A percentile compares a stretch with the other conserved stretches of the same genome.
phyloP scores from a whole-genome alignment of 2,329 filamentous ascomycete genomes.

The Alternaria triticimaculans region DNA sequence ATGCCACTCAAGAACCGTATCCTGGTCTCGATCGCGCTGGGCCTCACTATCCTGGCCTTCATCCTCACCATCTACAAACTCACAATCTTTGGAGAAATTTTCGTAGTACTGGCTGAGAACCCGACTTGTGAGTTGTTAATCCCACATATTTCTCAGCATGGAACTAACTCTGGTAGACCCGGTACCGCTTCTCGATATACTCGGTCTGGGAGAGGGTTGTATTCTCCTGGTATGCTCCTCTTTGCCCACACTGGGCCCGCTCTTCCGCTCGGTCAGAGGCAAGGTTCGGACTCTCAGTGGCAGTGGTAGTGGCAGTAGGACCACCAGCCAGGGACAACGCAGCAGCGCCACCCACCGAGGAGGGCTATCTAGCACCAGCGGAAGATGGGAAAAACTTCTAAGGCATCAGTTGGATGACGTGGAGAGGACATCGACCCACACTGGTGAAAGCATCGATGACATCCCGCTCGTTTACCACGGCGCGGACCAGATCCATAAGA shows the following conservation, averaged over 20 bases:
- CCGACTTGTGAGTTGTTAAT: background rate
- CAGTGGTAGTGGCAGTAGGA: background rate
- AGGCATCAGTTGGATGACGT: background rate
- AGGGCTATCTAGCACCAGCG: background rate
- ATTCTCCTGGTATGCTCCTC: background rate
- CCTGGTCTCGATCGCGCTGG: background rate
- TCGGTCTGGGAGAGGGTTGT: background rate
- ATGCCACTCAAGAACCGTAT: background rate
- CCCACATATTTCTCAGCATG: background rate
- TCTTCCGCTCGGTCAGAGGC: background rate
- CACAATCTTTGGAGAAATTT: background rate
- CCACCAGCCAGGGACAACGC: background rate
- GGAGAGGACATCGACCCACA: background rate
- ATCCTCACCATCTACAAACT: conserved; percentile 1
- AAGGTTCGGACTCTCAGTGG: background rate
- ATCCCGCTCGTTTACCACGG: conserved; percentile 1
- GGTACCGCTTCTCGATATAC: background rate
- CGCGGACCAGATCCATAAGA: background rate
- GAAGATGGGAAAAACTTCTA: background rate
- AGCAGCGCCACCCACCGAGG: background rate
- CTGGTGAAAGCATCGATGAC: background rate
- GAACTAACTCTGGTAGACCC: background rate
- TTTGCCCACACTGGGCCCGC: background rate
- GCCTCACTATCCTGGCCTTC: background rate
- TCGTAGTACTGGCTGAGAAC: background rate